Percentiles rank a stretch among this genome's conserved stretches.
Evolutionary conservation across 2,329 filamentous ascomycete species (phyloP).

Genomic region (Pseudogymnoascus sp.): DNA sequence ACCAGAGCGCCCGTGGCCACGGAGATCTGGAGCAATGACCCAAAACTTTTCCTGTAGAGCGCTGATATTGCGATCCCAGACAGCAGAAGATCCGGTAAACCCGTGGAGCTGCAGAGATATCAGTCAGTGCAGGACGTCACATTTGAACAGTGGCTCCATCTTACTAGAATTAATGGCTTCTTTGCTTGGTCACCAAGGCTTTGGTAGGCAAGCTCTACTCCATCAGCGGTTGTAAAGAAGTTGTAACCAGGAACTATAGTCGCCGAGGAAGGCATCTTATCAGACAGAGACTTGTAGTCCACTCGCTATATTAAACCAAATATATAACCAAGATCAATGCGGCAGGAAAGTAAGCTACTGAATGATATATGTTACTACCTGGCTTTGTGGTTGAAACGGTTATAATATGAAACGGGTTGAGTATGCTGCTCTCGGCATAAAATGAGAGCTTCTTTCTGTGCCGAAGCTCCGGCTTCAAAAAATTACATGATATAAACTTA

Average conservation of each 20-base stretch:
- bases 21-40: constrained; percentile 28
- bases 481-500: background rate
- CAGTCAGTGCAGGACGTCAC: background rate
- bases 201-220: background rate
- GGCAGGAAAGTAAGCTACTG: background rate
- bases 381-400: background rate
- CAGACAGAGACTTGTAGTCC: background rate
- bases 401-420: background rate
- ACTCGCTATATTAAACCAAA: background rate
- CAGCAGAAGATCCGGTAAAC: constrained; percentile 29
- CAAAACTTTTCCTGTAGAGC: constrained; percentile 22
- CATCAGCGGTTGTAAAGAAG: background rate
- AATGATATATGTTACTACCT: background rate
- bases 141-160: background rate
- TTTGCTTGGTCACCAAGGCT: background rate
- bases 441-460: background rate
- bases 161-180: constrained; percentile 13
- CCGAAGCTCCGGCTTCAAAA: background rate
- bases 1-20: constrained; percentile 27
- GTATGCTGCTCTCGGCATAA: background rate
- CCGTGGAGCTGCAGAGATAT: constrained; percentile 27
- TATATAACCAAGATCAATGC: background rate
- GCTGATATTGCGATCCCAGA: constrained; percentile 29
- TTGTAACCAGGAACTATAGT: background rate
- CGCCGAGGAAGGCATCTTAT: background rate